Conservation (phyloP, 2,329 filamentous ascomycete species). For the Aspergillus ustus region DNA sequence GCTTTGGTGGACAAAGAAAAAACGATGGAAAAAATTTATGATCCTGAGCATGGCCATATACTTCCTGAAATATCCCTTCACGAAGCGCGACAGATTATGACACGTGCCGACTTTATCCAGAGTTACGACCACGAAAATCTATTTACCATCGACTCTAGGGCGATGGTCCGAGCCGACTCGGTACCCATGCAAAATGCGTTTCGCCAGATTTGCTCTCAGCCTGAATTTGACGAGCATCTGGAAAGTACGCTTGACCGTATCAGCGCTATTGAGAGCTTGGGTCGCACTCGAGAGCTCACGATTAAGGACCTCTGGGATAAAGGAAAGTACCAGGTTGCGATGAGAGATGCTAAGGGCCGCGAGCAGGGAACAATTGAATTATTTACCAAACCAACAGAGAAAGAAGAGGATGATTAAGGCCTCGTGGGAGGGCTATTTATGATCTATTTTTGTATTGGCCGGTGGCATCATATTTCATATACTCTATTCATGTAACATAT, state of each 20-base stretch:
- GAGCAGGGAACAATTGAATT: slow-evolving; percentile 55
- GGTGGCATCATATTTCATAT: background rate
- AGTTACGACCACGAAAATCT: slow-evolving; percentile 91
- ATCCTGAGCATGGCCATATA: slow-evolving; percentile 70
- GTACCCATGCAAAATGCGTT: slow-evolving; percentile 97
- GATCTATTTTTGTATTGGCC: background rate
- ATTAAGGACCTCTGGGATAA: slow-evolving; percentile 91
- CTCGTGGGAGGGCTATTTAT: slow-evolving; percentile 4
- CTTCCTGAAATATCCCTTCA: slow-evolving; percentile 82
- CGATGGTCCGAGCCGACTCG: slow-evolving; percentile 87
- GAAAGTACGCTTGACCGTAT: slow-evolving; percentile 85
- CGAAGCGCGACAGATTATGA: slow-evolving; percentile 89
- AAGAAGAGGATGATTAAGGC: slow-evolving; percentile 34
- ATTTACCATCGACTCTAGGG: slow-evolving; percentile 87
- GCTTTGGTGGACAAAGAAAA: slow-evolving; percentile 85
- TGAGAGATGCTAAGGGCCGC: slow-evolving; percentile 52
- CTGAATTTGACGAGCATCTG: slow-evolving; percentile 81
- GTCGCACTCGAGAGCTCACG: slow-evolving; percentile 90
- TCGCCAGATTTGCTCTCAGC: slow-evolving; percentile 74
- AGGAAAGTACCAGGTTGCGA: slow-evolving; percentile 74
- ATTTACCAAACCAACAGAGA: slow-evolving; percentile 45
- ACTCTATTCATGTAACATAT: background rate
- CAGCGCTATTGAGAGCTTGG: slow-evolving; percentile 88
- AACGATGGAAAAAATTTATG: slow-evolving; percentile 65
- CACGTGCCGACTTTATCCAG: slow-evolving; percentile 90